Evolutionary conservation across 2,329 filamentous ascomycete genomes (phyloP), one percentile per base, ranked within the genome.

Genomic region (Lecanosticta acicola): DNA sequence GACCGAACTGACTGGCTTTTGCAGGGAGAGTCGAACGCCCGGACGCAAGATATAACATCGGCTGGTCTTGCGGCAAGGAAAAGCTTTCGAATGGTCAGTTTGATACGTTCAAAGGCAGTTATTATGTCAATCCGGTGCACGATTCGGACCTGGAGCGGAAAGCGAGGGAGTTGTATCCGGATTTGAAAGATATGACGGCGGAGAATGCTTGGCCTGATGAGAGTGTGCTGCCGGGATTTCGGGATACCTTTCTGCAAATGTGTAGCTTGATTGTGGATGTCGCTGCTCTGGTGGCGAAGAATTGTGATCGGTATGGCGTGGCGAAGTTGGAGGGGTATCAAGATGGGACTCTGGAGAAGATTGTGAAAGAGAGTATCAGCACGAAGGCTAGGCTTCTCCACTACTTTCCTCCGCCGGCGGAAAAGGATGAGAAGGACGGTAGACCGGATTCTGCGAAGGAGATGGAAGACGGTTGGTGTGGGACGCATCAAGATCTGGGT

Each of bases 311-410:
- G 45, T 97, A 88, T 67, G 93, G 90, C 1, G 76, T 81, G 63
- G 75, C 78, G 46, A 87, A 94, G 53, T 87, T 97, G 35, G 71
- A 79, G 0, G 85, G 75, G 2, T 97, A 97, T 62, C 80, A 80
- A 39, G 62, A 69, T 3, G 86, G 85, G 1, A 96, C 94, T 61
- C 74, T 98, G 3, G 88, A 96, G 70, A 80, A 81, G 43, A 86
- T 97, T 4, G 91, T 98, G 39, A 80, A 81, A 65, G 85, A 81
- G 0, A 95, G 88, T 39, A 83, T 82, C 26, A 94, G 86, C 1
- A 95, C 88, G 32, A 97, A 98, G 68, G 93, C 93, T 1, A 76
- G 93, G 10, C 73, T 98, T 20, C 71, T 97, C 58, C 93, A 98
- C 70, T 98, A 98, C 68, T 97, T 90, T 59, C 91, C 91, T 8